phyloP scores from a whole-genome alignment of 306 rosid species.

The Coriaria nepalensis region DNA sequence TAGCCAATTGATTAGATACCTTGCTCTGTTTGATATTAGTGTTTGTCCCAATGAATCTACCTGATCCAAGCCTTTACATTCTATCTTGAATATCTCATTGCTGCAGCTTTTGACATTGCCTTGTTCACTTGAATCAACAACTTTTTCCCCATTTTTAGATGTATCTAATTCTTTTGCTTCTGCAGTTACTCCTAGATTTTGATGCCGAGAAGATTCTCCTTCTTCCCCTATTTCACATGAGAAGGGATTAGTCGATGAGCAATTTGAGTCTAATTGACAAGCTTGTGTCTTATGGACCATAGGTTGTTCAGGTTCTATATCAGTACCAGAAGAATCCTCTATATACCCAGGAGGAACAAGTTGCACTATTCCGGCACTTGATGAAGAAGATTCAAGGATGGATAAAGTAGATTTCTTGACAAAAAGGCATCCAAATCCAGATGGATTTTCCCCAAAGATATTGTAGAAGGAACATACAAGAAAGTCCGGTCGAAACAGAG shows the following conservation, averaged over 20 bases:
- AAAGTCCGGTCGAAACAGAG: conserved; percentile 69
- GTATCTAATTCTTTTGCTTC: too few species aligned
- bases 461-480: conserved; percentile 79
- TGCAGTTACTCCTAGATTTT: too few species aligned
- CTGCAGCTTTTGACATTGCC: too few species aligned
- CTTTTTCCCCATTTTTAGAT: too few species aligned
- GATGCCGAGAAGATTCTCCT: too few species aligned
- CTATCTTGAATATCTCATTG: too few species aligned
- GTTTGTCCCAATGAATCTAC: conserved; percentile 61
- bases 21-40: conserved; percentile 40
- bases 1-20: conserved; percentile 79
- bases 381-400: conserved; percentile 37
- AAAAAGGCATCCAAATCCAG: conserved; percentile 85
- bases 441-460: conserved; percentile 81
- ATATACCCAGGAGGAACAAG: too few species aligned
- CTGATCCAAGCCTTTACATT: conserved; percentile 62
- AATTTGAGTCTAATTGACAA: conserved; percentile 29
- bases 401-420: conserved; percentile 57
- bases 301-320: conserved; percentile 29
- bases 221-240: conserved; percentile 16
- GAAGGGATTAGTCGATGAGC: conserved; percentile 57
- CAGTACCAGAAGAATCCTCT: conserved; percentile 46
- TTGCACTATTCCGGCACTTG: conserved; percentile 51
- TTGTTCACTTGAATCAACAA: too few species aligned
- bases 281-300: too few species aligned